Percentiles rank a stretch among this genome's conserved stretches.
Evolutionary conservation across 805 yeast genomes (phyloP).

Genomic region (Kodamaea neixiangensis): DNA sequence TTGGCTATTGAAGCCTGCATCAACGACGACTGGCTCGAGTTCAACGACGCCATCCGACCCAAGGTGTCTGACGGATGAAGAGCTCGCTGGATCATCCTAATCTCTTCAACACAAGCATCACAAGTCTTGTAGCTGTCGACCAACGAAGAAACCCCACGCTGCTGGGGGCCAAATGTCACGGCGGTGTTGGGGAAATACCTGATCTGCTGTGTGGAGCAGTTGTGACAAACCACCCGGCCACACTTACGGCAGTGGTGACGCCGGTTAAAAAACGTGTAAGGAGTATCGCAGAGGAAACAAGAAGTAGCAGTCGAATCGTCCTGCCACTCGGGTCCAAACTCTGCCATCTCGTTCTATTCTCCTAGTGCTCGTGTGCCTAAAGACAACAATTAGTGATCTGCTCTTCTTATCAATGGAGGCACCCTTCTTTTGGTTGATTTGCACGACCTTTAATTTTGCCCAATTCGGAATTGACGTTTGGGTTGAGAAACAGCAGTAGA

Average conservation of each 20-base stretch:
- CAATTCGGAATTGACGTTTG: not conserved
- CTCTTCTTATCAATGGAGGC: not conserved
- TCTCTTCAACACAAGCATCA: slow-evolving; percentile 66
- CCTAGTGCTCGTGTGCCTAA: not conserved
- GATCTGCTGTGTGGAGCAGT: slow-evolving; percentile 57
- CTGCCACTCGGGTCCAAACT: slow-evolving; percentile 61
- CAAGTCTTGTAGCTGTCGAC: slow-evolving; percentile 62
- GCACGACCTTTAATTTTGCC: slow-evolving; percentile 1
- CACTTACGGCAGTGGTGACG: slow-evolving; percentile 85
- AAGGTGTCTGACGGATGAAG: slow-evolving; percentile 10
- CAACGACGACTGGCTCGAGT: slow-evolving; percentile 10
- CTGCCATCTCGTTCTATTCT: slow-evolving; percentile 1
- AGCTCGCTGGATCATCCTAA: slow-evolving; percentile 24
- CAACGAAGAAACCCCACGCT: slow-evolving; percentile 13
- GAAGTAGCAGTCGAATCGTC: slow-evolving; percentile 53
- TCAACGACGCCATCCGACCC: slow-evolving; percentile 3
- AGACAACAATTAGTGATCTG: not conserved
- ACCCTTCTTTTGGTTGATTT: not conserved
- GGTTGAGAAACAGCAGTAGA: not conserved
- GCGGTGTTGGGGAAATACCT: slow-evolving; percentile 27
- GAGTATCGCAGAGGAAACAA: slow-evolving; percentile 57
- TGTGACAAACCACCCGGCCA: slow-evolving; percentile 75
- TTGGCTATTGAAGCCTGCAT: slow-evolving; percentile 7
- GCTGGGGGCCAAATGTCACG: slow-evolving; percentile 19
- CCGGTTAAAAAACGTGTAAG: slow-evolving; percentile 63